Conservation (phyloP, 192 early-diverging fungal genomes). For the Lobosporangium transversale region DNA sequence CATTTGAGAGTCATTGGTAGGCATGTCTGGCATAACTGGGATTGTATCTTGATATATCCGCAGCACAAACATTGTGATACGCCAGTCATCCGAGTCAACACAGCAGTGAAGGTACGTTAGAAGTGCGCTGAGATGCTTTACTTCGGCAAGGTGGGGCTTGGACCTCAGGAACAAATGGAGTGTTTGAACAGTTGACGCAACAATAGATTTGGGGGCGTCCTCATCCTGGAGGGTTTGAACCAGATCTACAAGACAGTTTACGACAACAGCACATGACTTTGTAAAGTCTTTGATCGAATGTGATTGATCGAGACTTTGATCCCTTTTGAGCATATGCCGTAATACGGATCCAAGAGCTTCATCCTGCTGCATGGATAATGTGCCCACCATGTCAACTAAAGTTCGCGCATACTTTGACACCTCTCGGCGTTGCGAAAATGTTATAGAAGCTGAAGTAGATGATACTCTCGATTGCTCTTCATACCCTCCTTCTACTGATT, state of each 20-base stretch:
- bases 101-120: constrained; percentile 37
- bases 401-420: constrained; percentile 14
- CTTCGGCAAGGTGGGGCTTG: constrained; percentile 19
- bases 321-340: constrained; percentile 15
- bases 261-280: constrained; percentile 20
- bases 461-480: not conserved
- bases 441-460: not conserved
- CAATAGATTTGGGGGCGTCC: constrained; percentile 23
- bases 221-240: constrained; percentile 42
- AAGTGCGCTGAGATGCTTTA: constrained; percentile 27
- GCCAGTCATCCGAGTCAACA: constrained; percentile 33
- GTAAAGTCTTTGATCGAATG: constrained; percentile 14
- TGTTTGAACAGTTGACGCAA: constrained; percentile 28
- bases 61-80: constrained; percentile 44
- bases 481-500: not conserved
- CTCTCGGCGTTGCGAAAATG: constrained; percentile 28
- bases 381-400: constrained; percentile 29
- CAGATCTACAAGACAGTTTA: constrained; percentile 38
- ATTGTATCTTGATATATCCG: constrained; percentile 30
- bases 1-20: constrained; percentile 3
- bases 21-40: constrained; percentile 17
- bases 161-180: constrained; percentile 25
- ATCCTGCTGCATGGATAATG: constrained; percentile 10
- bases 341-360: constrained; percentile 32
- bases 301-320: constrained; percentile 1